These are phyloP conservation scores for Hygrophoropsis aurantiaca DNA, from an alignment of 768 basidiomycete species.

Conservation along the genomic window DNA sequence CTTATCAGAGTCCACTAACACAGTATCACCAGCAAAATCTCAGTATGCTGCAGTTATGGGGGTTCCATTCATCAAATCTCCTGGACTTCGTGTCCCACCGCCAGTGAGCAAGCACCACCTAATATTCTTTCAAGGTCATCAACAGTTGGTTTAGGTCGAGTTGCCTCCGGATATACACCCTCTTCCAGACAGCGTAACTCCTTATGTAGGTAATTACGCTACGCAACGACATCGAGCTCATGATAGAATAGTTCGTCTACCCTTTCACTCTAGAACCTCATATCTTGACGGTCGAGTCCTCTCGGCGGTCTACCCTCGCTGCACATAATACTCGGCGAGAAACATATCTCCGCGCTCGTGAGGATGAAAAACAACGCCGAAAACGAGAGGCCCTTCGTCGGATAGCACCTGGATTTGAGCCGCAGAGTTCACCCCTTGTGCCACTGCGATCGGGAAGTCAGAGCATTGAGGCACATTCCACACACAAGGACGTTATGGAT, in stretches of 20 bases:
- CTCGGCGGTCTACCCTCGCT: slow-evolving; percentile 65
- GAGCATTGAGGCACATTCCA: slow-evolving; percentile 5
- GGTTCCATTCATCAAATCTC: slow-evolving; percentile 90
- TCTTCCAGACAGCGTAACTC: slow-evolving; percentile 83
- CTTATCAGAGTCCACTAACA: no score
- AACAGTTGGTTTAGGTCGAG: slow-evolving; percentile 55
- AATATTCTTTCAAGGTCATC: neutral
- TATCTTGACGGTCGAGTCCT: slow-evolving; percentile 70
- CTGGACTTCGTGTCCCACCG: slow-evolving; percentile 81
- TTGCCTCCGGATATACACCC: slow-evolving; percentile 93
- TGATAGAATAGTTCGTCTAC: slow-evolving; percentile 79
- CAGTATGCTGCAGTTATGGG: slow-evolving; percentile 77
- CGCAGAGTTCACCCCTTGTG: slow-evolving; percentile 51
- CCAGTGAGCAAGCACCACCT: slow-evolving; percentile 47
- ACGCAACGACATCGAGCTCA: slow-evolving; percentile 4
- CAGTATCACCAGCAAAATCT: slow-evolving; percentile 35
- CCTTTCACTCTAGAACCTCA: slow-evolving; percentile 93
- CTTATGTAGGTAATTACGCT: slow-evolving; percentile 87
- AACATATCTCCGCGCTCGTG: slow-evolving; percentile 65
- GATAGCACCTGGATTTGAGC: slow-evolving; percentile 86
- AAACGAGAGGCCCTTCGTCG: slow-evolving; percentile 64
- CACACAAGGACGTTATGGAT: slow-evolving; percentile 66
- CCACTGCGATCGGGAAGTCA: slow-evolving; percentile 19
- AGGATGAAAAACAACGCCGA: slow-evolving; percentile 73
- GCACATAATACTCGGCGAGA: slow-evolving; percentile 68